Conservation (phyloP, 768 basidiomycete genomes). For the Paxillus involutus region DNA sequence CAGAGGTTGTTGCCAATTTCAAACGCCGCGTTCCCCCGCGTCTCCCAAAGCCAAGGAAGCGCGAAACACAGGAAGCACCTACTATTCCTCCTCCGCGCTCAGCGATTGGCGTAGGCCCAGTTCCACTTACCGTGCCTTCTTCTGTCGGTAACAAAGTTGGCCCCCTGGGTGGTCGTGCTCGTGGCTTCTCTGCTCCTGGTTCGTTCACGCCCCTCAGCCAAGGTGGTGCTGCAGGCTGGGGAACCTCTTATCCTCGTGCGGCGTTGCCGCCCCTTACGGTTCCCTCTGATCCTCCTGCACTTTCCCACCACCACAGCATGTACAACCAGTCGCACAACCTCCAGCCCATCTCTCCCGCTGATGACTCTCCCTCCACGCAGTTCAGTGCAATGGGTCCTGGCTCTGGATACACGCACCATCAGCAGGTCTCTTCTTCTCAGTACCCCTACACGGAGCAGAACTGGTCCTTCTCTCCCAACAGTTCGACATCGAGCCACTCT, state of each 20-base stretch:
- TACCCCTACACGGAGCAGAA: constrained; percentile 67
- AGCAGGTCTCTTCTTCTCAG: constrained; percentile 49
- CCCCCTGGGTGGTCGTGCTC: constrained; percentile 55
- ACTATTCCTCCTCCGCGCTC: constrained; percentile 73
- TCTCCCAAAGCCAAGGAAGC: constrained; percentile 83
- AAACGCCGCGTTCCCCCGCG: constrained; percentile 95
- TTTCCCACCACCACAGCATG: constrained; percentile 55
- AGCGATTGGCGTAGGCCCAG: constrained; percentile 65
- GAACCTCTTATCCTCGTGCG: constrained; percentile 55
- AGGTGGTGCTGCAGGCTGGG: constrained; percentile 57
- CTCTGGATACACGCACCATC: constrained; percentile 30
- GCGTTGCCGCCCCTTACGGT: constrained; percentile 82
- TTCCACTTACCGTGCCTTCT: constrained; percentile 66
- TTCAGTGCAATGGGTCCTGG: constrained; percentile 40
- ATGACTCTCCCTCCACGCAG: constrained; percentile 60
- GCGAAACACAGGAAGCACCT: constrained; percentile 68
- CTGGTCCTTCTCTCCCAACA: constrained; percentile 50
- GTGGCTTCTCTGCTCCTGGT: constrained; percentile 84
- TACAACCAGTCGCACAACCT: constrained; percentile 60
- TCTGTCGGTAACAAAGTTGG: constrained; percentile 35
- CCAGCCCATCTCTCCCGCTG: constrained; percentile 68
- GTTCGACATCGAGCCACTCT: constrained; percentile 61
- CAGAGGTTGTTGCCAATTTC: constrained; percentile 90
- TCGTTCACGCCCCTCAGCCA: constrained; percentile 74
- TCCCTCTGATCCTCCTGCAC: constrained; percentile 68